Evolutionary conservation across 2,329 filamentous ascomycete species (phyloP), one percentile per base, ranked within the genome.

Genomic region (Biscogniauxia sp.): DNA sequence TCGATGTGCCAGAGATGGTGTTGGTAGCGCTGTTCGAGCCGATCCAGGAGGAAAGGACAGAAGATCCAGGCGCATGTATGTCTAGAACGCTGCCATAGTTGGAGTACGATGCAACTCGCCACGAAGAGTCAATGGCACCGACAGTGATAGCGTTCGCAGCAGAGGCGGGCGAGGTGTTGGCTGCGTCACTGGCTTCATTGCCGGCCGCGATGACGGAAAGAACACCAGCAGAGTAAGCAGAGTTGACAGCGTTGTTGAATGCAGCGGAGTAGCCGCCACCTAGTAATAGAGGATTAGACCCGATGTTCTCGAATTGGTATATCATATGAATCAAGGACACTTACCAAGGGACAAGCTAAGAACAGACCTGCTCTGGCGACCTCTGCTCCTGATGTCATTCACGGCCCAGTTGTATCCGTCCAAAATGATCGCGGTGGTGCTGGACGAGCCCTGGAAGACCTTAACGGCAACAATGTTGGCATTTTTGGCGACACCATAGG

Each of bases 1-100:
- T 88, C 37, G 81, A 85, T 5, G 87, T 89, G 51, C 86, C 87
- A 15, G 77, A 81, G 68, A 86, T 77, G 19, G 68, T 77, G 51
- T 74, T 73, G 3, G 70, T 80, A 23, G 82, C 70, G 13, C 49
- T 66, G 64, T 74, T 75, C 57, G 68, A 68, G 51, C 77, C 74
- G 37, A 76, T 78, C 73, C 77, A 80, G 0, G 80, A 69, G 2
- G 77, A 80, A 0, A 79, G 62, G 25, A 82, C 71, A 54, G 64
- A 63, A 20, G 75, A 71, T n/a, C 79, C 79, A 0, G 79, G 77
- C 0, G 78, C 79, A 45, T 78, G 78, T 54, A 81, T 64, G 58
- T 80, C 78, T 49, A 81, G 68, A 9, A 73, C 60, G 4, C 65
- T 28, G 4, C 83, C 83, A 60, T 72, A 84, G 75, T 85, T 85